Percentiles rank a stretch among this genome's conserved stretches.
Conservation (phyloP, 2,329 filamentous ascomycete species). For the Amesomyces nigricolor region DNA sequence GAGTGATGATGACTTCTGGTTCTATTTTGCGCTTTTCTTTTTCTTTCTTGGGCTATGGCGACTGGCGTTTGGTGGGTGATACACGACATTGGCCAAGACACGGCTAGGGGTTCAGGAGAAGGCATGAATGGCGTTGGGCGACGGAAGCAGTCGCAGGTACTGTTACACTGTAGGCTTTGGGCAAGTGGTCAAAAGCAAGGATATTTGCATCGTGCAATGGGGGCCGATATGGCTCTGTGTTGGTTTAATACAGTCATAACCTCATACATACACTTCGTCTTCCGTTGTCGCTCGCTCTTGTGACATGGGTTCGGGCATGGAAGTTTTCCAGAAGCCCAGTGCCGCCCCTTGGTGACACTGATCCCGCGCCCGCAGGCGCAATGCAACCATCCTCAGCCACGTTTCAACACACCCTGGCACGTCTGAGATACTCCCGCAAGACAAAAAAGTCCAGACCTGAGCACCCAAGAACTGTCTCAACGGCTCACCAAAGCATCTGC, state of each 20-base stretch:
- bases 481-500: constrained; percentile 2
- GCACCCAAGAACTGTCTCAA: background rate
- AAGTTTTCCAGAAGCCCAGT: no score
- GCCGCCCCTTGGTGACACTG: no score
- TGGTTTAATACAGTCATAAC: background rate
- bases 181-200: constrained; percentile 6
- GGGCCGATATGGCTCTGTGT: background rate
- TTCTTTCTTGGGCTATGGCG: background rate
- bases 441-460: background rate
- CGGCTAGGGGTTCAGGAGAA: background rate
- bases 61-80: background rate
- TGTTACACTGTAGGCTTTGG: constrained; percentile 4
- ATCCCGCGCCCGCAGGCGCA: no score
- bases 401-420: background rate
- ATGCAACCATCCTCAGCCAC: background rate
- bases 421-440: background rate
- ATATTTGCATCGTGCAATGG: constrained; percentile 4
- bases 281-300: background rate
- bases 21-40: background rate
- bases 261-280: background rate
- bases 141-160: background rate
- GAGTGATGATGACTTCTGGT: background rate
- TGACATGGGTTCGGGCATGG: background rate
- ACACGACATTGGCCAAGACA: background rate
- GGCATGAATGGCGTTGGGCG: constrained; percentile 13